Percentiles rank a stretch among this genome's conserved stretches.
Evolutionary conservation across 192 early-diverging fungal species (phyloP).

Genomic region (Phycomyces blakesleeanus): DNA sequence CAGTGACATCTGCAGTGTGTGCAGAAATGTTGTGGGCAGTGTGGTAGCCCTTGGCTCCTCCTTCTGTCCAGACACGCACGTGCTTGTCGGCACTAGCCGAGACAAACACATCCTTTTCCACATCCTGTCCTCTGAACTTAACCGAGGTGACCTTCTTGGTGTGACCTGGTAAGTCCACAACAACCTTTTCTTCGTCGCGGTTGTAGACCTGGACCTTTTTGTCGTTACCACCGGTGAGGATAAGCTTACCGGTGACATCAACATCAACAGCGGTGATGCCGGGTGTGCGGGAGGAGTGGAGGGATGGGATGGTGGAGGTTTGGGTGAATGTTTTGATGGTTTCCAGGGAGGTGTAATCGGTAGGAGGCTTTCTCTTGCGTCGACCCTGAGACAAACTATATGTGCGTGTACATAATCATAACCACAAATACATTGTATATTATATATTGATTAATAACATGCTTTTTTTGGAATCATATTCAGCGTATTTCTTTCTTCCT

Average conservation of each 20-base stretch:
- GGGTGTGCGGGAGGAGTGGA: slow-evolving; percentile 70
- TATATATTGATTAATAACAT: no score
- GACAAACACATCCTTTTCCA: slow-evolving; percentile 51
- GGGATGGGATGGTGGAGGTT: slow-evolving; percentile 49
- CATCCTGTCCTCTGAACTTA: slow-evolving; percentile 57
- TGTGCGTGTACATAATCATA: slow-evolving; percentile 14
- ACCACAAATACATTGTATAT: slow-evolving; percentile 27
- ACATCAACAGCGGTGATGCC: slow-evolving; percentile 61
- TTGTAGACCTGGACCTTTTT: slow-evolving; percentile 75
- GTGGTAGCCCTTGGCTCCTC: slow-evolving; percentile 40
- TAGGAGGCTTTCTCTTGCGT: slow-evolving; percentile 82
- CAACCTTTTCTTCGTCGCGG: slow-evolving; percentile 55
- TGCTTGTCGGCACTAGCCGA: slow-evolving; percentile 78
- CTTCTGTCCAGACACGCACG: slow-evolving; percentile 68
- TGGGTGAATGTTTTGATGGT: slow-evolving; percentile 57
- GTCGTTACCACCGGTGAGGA: slow-evolving; percentile 78
- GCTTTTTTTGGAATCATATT: no score
- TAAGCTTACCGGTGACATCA: slow-evolving; percentile 52
- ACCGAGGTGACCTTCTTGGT: slow-evolving; percentile 76
- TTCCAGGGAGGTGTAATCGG: slow-evolving; percentile 64
- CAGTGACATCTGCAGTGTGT: slow-evolving; percentile 70
- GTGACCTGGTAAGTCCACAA: slow-evolving; percentile 77
- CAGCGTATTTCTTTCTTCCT: no score
- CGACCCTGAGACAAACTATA: slow-evolving; percentile 59
- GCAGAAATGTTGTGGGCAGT: slow-evolving; percentile 54